A percentile compares a stretch with the other conserved stretches of the same genome.
Evolutionary conservation across 1,139 yeast genomes (phyloP).

Genomic region (Suhomyces bribrorum): DNA sequence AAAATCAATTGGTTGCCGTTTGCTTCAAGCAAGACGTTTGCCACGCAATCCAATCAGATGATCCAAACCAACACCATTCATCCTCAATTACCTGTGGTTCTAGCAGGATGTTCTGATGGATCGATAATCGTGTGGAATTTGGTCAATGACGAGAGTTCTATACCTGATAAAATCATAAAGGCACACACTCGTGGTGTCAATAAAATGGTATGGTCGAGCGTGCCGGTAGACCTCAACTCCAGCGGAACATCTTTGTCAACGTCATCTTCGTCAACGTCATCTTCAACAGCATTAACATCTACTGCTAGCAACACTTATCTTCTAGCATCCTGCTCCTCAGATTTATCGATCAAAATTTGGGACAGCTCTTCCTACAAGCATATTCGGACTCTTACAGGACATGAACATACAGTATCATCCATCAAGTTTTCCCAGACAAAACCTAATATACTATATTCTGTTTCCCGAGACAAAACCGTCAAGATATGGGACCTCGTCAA

Average conservation of each 20-base stretch:
- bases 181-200: constrained; percentile 81
- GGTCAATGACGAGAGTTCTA: constrained; percentile 53
- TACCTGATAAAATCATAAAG: constrained; percentile 65
- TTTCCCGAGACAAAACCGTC: constrained; percentile 74
- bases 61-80: constrained; percentile 71
- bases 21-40: constrained; percentile 48
- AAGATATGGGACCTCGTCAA: constrained; percentile 74
- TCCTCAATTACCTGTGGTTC: constrained; percentile 65
- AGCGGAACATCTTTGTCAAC: constrained; percentile 6
- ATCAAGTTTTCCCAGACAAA: constrained; percentile 50
- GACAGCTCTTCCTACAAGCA: constrained; percentile 56
- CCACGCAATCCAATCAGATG: constrained; percentile 56
- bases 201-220: constrained; percentile 54
- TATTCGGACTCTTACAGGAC: constrained; percentile 75
- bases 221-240: constrained; percentile 31
- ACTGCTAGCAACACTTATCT: no score
- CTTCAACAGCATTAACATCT: no score
- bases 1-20: constrained; percentile 73
- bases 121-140: constrained; percentile 72
- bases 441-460: constrained; percentile 56
- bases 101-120: constrained; percentile 76
- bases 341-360: constrained; percentile 73
- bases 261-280: constrained; percentile 2
- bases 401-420: constrained; percentile 82
- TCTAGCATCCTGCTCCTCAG: constrained; percentile 70